A percentile compares a stretch with the other conserved stretches of the same genome.
Evolutionary conservation across 768 basidiomycete species (phyloP).

Genomic region (Myochromella boudieri): DNA sequence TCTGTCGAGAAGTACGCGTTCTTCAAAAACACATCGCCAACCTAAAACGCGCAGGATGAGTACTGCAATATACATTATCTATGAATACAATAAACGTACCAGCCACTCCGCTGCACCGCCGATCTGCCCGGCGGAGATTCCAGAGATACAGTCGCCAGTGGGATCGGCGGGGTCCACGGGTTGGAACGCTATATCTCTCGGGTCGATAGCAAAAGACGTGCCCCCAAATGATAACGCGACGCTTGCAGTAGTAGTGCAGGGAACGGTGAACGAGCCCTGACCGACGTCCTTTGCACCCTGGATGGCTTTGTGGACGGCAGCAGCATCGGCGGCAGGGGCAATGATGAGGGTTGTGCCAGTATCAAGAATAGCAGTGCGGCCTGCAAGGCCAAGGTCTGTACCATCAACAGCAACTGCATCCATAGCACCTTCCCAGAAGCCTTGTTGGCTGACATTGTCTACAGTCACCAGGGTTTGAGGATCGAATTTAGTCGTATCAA

Average conservation of each 20-base stretch:
- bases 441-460: conserved; percentile 59
- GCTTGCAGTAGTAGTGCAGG: conserved; percentile 41
- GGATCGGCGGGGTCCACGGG: conserved; percentile 49
- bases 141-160: conserved; percentile 67
- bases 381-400: conserved; percentile 43
- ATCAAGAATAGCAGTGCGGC: conserved; percentile 74
- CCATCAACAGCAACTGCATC: conserved; percentile 62
- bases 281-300: conserved; percentile 40
- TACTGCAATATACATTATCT: background rate
- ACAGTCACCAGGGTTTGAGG: conserved; percentile 55
- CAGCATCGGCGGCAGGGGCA: conserved; percentile 39
- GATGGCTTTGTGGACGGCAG: conserved; percentile 42
- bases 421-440: conserved; percentile 82
- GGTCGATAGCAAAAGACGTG: conserved; percentile 53
- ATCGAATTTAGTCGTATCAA: conserved; percentile 72
- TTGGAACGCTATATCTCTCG: conserved; percentile 62
- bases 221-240: conserved; percentile 51
- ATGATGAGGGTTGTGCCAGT: conserved; percentile 59
- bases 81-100: conserved; percentile 30
- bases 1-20: conserved; percentile 74
- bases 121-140: conserved; percentile 63
- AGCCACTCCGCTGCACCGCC: conserved; percentile 68
- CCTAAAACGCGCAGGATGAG: conserved; percentile 19
- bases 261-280: conserved; percentile 51
- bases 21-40: conserved; percentile 78